Conservation (phyloP, 228 moss, liverwort and hornwort genomes). For the Sphagnum magellanicum region DNA sequence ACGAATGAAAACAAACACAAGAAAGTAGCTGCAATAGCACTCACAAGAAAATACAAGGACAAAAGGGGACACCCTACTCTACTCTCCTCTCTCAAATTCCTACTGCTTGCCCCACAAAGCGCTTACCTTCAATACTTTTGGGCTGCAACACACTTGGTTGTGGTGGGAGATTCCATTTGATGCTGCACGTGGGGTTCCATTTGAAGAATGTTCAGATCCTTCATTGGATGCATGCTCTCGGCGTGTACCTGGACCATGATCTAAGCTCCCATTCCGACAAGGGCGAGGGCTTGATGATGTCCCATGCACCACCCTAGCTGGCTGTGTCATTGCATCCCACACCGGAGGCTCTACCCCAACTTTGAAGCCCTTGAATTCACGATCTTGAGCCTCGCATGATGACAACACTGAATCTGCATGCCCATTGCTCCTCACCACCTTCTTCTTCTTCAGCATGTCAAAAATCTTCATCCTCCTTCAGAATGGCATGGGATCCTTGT, state of each 20-base stretch:
- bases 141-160: conserved; percentile 13
- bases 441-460: conserved; percentile 2
- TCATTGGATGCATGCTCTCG: neutral
- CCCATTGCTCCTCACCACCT: conserved; percentile 12
- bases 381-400: conserved; percentile 11
- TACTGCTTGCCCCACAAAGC: neutral
- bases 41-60: neutral
- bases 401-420: conserved; percentile 18
- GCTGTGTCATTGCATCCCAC: too few relatives aligned
- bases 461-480: neutral
- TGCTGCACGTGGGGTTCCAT: conserved; percentile 8
- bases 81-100: neutral
- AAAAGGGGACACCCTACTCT: neutral
- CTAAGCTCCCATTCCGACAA: too few relatives aligned
- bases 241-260: too few relatives aligned
- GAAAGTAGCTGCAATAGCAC: neutral
- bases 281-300: too few relatives aligned
- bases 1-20: neutral
- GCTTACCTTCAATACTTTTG: conserved; percentile 21
- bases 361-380: too few relatives aligned
- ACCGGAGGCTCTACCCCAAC: too few relatives aligned
- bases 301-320: too few relatives aligned
- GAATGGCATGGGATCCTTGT: too few relatives aligned
- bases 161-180: conserved; percentile 8
- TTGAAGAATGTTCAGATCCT: conserved; percentile 18